Conservation (phyloP, 2,329 filamentous ascomycete species). For the Ophiostoma quercus region DNA sequence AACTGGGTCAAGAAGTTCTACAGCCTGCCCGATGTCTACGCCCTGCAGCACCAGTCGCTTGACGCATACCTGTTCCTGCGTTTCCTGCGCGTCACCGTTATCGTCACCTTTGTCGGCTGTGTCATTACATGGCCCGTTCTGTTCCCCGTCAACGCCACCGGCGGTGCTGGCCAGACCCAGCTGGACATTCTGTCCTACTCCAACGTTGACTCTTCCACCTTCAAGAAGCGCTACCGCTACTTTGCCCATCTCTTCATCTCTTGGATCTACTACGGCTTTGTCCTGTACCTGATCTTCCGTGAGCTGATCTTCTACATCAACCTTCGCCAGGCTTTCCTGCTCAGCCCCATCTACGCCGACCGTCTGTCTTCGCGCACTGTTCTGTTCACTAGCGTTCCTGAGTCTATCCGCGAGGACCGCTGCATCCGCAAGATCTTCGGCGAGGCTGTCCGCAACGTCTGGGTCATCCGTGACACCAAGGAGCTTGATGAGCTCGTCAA, state of each 20-base stretch:
- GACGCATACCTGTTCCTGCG: constrained; percentile 89
- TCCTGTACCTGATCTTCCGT: constrained; percentile 83
- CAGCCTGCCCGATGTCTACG: constrained; percentile 66
- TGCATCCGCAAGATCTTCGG: constrained; percentile 77
- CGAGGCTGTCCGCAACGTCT: constrained; percentile 72
- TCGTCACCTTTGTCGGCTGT: constrained; percentile 78
- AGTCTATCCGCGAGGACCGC: constrained; percentile 69
- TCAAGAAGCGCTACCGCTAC: constrained; percentile 56
- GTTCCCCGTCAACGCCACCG: constrained; percentile 81
- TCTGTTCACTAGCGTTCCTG: constrained; percentile 79
- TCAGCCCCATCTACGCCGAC: constrained; percentile 75
- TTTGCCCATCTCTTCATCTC: constrained; percentile 77
- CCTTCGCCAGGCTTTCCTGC: constrained; percentile 83
- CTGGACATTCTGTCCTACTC: constrained; percentile 74
- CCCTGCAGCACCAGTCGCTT: constrained; percentile 84
- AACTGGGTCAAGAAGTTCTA: constrained; percentile 66
- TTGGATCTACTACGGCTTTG: constrained; percentile 80
- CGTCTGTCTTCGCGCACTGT: constrained; percentile 89
- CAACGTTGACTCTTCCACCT: constrained; percentile 57
- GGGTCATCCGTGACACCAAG: constrained; percentile 73
- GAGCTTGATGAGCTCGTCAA: constrained; percentile 76
- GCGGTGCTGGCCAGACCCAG: constrained; percentile 58
- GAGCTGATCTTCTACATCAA: constrained; percentile 95
- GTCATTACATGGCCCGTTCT: constrained; percentile 82
- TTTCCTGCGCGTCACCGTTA: constrained; percentile 70